phyloP scores from a whole-genome alignment of 805 yeast genomes.

The Metschnikowia proteae region DNA sequence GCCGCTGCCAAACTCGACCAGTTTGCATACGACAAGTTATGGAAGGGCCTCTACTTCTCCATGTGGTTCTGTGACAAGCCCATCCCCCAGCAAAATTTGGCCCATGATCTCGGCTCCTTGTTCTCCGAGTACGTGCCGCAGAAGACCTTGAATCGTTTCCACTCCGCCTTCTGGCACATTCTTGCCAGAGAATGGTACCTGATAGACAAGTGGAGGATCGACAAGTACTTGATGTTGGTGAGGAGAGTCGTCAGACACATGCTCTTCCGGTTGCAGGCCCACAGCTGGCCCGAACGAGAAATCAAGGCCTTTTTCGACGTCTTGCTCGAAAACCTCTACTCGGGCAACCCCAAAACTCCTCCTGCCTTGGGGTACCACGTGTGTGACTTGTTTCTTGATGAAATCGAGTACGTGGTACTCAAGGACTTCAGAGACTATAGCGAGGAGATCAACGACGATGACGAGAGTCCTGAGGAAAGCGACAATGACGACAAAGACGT shows the following conservation, averaged over 20 bases:
- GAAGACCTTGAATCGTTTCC: conserved; percentile 47
- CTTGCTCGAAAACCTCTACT: conserved; percentile 45
- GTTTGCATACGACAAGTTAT: conserved; percentile 71
- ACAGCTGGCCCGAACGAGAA: conserved; percentile 48
- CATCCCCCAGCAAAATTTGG: conserved; percentile 82
- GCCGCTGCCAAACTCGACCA: conserved; percentile 38
- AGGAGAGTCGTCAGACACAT: conserved; percentile 71
- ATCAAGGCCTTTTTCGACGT: conserved; percentile 45
- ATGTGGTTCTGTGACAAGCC: conserved; percentile 98
- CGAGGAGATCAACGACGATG: conserved; percentile 38
- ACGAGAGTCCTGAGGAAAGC: conserved; percentile 25
- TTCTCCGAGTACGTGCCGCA: conserved; percentile 43
- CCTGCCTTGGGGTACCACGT: conserved; percentile 81
- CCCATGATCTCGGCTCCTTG: conserved; percentile 62
- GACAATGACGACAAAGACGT: conserved; percentile 7
- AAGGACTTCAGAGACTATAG: conserved; percentile 39
- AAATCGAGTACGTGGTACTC: conserved; percentile 65
- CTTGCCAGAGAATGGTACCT: conserved; percentile 77
- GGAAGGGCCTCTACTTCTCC: conserved; percentile 94
- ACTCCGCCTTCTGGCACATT: conserved; percentile 76
- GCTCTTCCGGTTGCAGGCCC: conserved; percentile 50
- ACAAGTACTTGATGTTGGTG: conserved; percentile 77
- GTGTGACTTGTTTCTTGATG: conserved; percentile 80
- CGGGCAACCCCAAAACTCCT: conserved; percentile 59
- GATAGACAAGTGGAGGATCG: conserved; percentile 82